Evolutionary conservation across 306 rosid species (phyloP).

Genomic region (Gillenia trifoliata): DNA sequence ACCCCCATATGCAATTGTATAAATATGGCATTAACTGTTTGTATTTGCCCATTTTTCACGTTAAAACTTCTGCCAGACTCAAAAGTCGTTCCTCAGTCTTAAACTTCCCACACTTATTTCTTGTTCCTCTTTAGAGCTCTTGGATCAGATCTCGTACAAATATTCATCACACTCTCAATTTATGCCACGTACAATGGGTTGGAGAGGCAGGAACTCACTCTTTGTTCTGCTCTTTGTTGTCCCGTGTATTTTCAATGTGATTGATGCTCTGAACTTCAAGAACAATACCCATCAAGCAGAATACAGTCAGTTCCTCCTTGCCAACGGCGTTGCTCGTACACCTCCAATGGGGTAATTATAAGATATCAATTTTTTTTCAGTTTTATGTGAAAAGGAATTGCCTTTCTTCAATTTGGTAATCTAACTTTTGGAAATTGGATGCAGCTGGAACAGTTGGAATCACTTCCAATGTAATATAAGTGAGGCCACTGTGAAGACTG

Average conservation of each 20-base stretch:
- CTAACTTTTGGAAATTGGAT: not conserved
- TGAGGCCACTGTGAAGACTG: conserved; percentile 17
- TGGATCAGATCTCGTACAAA: not conserved
- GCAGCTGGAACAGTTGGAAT: conserved; percentile 32
- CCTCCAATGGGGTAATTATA: conserved; percentile 33
- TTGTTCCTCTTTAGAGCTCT: too few relatives aligned
- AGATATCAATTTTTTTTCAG: too few relatives aligned
- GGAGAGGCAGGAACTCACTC: not conserved
- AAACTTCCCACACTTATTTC: too few relatives aligned
- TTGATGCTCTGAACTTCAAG: not conserved
- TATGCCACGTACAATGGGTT: conserved; percentile 5
- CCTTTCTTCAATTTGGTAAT: not conserved
- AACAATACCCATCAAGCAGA: conserved; percentile 2
- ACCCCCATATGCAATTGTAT: too few relatives aligned
- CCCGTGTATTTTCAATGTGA: not conserved
- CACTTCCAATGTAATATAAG: conserved; percentile 22
- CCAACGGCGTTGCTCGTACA: conserved; percentile 27
- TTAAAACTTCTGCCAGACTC: not conserved
- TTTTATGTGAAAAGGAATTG: not conserved
- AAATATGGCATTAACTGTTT: too few relatives aligned
- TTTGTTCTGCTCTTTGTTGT: not conserved
- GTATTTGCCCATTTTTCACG: too few relatives aligned
- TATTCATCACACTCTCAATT: not conserved
- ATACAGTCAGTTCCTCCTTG: conserved; percentile 15
- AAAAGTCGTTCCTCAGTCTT: not conserved